Base-by-base conservation (phyloP, 352 stramenopile genomes). In the Aphanomyces astaci region DNA sequence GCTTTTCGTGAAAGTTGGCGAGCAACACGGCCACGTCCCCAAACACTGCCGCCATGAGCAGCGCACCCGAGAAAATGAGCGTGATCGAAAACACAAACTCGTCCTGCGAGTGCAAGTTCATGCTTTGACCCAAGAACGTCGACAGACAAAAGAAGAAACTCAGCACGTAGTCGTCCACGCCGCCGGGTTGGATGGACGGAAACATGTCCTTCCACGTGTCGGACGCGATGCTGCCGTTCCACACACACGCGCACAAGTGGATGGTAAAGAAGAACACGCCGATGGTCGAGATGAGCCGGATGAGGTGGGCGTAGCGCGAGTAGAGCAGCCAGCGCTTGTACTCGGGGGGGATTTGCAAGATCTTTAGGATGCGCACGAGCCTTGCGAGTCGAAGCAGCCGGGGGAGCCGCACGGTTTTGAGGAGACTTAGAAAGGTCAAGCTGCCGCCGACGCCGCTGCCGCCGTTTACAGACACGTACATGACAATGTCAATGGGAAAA, bases 21-120 rank as follows among this genome's bases (percentile, higher is more conserved):
- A 95, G 91, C 30, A 92, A 67, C 28, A 95, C 89, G n/a, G 82
- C 83, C 31, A 95, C 86, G 56, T 93, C 90, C 66, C 86, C 86
- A 71, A 93, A 95, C 52, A 93, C 84, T 2, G 93, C 77, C 57
- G 86, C 86, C 81, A 94, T 91, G 0, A 93, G 63, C 57, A 94
- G 79, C 1, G 87, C 74, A 1, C 87, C 85, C 4, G 90, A 65
- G 1, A 95, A 78, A 75, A 92, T 88, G 15, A 78, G 72, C 2
- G 86, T 27, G 52, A 89, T 80, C 52, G 76, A 88, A 52, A 94
- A 92, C 2, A 89, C 25, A 49, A 89, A 87, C 65, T 95, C 87
- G 2, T 63, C 71, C 60, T 95, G 80, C 25, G 80, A 79, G 66
- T 81, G 81, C 25, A 93, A 64, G 22, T 69, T 70, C 60, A 90